A percentile compares a stretch with the other conserved stretches of the same genome.
These are phyloP conservation scores for Geotrichum reessii DNA, from an alignment of 1,139 yeast genomes.

Conservation along the genomic window DNA sequence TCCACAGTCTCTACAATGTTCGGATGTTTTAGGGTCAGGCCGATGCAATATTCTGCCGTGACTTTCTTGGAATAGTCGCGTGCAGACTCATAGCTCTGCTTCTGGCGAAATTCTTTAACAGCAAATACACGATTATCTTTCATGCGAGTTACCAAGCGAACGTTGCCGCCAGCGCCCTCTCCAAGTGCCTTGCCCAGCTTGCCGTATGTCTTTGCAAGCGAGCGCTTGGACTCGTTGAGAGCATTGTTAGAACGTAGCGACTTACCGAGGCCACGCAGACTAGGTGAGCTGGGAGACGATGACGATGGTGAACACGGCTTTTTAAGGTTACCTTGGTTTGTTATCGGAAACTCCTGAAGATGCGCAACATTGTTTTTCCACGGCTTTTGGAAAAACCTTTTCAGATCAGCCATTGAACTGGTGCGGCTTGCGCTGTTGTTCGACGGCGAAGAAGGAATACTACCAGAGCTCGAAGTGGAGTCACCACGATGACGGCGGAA, in stretches of 20 bases:
- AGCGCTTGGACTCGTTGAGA: slow-evolving; percentile 25
- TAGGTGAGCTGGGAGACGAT: slow-evolving; percentile 11
- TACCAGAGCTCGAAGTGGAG: slow-evolving; percentile 19
- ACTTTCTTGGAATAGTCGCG: slow-evolving; percentile 90
- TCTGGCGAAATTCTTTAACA: slow-evolving; percentile 82
- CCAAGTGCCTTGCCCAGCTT: slow-evolving; percentile 84
- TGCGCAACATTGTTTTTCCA: slow-evolving; percentile 24
- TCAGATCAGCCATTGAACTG: slow-evolving; percentile 30
- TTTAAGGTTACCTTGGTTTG: neutral
- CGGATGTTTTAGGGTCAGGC: slow-evolving; percentile 83
- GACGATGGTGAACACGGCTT: slow-evolving; percentile 5
- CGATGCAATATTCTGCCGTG: slow-evolving; percentile 93
- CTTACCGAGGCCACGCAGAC: slow-evolving; percentile 2
- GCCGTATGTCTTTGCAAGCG: slow-evolving; percentile 71
- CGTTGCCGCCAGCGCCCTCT: slow-evolving; percentile 96
- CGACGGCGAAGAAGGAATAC: slow-evolving; percentile 2
- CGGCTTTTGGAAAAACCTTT: slow-evolving; percentile 33
- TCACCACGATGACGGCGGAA: slow-evolving; percentile 27
- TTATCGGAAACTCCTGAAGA: slow-evolving; percentile 9
- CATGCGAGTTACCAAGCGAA: slow-evolving; percentile 63
- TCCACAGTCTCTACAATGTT: slow-evolving; percentile 89
- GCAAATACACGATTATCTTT: slow-evolving; percentile 75
- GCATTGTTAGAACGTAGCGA: neutral
- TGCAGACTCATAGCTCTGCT: slow-evolving; percentile 67
- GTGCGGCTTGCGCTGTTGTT: neutral